These are phyloP conservation scores for Coemansia sp. DNA, from an alignment of 192 early-diverging fungal genomes.

Conservation along the genomic window DNA sequence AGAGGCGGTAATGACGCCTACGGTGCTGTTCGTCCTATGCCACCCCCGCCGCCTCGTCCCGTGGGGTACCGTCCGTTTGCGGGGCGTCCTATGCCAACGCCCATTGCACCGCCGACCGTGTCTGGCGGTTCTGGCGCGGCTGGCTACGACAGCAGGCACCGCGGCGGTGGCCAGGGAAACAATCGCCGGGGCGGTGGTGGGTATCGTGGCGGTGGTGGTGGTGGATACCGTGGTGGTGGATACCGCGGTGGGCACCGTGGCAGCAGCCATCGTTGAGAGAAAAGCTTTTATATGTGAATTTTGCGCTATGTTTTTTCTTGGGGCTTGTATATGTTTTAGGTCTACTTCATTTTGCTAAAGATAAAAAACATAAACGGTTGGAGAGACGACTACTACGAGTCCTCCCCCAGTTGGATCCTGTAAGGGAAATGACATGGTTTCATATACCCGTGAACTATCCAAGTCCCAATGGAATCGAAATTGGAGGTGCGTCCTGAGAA, in stretches of 20 bases:
- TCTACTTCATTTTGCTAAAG: no score
- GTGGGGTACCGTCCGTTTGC: slow-evolving; percentile 43
- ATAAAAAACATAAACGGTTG: no score
- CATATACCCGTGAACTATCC: no score
- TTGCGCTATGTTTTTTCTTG: no score
- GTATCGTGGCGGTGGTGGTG: slow-evolving; percentile 1
- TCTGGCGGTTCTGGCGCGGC: not conserved
- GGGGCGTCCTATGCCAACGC: slow-evolving; percentile 9
- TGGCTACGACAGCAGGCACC: slow-evolving; percentile 12
- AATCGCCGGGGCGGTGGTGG: slow-evolving; percentile 13
- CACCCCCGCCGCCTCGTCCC: slow-evolving; percentile 28
- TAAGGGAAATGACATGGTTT: no score
- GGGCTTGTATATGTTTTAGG: no score
- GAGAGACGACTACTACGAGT: no score
- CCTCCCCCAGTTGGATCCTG: no score
- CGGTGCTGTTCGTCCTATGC: not conserved
- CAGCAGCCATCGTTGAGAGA: slow-evolving; percentile 27
- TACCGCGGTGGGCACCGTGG: slow-evolving; percentile 25
- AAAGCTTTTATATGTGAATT: no score
- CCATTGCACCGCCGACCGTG: slow-evolving; percentile 2
- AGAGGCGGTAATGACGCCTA: not conserved
- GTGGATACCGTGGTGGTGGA: slow-evolving; percentile 8
- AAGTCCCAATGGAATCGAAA: no score
- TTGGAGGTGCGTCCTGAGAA: no score
- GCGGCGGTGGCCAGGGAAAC: slow-evolving; percentile 13